Base-by-base conservation (phyloP, 202 grass and related monocot genomes). In the Panicum hallii region DNA sequence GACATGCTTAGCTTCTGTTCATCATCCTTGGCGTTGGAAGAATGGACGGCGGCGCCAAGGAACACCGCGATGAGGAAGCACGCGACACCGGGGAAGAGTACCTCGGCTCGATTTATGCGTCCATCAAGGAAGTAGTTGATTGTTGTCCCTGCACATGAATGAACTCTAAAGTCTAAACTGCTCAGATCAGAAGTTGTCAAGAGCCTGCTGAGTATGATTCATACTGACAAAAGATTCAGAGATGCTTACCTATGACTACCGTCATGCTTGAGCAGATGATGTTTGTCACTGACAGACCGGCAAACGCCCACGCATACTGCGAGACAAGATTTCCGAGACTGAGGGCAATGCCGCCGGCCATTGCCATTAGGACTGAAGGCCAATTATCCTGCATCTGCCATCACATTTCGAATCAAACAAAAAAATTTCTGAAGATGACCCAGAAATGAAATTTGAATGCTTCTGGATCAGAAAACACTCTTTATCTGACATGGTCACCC, bases 71-170 rank as follows among this genome's bases (percentile, higher is more conserved):
- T 13, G 19, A 94, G 54, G 70, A 94, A 94, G 74, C 78, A 94
- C 2, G 4, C 74, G 1, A 90, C 92, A 74, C 92, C 92, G 0
- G 92, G 81, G 67, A 91, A 94, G 67, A 94, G 92, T 63, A 94
- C 67, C 46, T 89, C 89, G 0, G 92, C 89, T 60, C 71, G 86
- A 45, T 94, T 94, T 12, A 94, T 91, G 13, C 80, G 87, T 6
- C 87, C 81, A 38, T 91, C 89, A 5, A 90, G 81, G 61, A 91
- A 91, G 48, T 94, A 91, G 52, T 91, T 94, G 57, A 94, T 58
- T 9, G 89, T 91, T 26, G 92, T 94, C 17, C 89, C 86, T 94
- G 5, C 20, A 64, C 0, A 19, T 8, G 0, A 34, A 10, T 28
- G 57, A 12, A 23, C 3, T 26, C n/a, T 60, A 23, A 12, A 23